phyloP scores from a whole-genome alignment of 1,284 basidiomycete species.

The Sporisorium exsertum region DNA sequence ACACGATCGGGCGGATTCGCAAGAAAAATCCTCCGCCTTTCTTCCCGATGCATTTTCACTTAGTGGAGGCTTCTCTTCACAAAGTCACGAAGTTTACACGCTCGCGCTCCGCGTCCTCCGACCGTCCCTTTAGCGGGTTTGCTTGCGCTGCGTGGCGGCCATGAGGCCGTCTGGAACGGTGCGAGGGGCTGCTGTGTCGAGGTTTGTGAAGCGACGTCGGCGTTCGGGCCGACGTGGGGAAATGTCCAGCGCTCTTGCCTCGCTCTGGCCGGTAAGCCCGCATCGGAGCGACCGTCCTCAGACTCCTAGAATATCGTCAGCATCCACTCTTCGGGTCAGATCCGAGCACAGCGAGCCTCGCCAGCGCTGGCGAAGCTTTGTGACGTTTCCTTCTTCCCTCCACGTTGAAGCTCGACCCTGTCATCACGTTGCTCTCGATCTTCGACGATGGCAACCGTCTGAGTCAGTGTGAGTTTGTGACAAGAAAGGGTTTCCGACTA shows the following conservation, averaged over 20 bases:
- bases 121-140: not conserved
- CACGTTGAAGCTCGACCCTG: not conserved
- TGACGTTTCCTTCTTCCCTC: not conserved
- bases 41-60: not conserved
- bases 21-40: not conserved
- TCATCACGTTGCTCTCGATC: conserved; percentile 1
- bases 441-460: not conserved
- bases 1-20: conserved; percentile 19
- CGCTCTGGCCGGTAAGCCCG: not conserved
- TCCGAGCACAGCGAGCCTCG: not conserved
- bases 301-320: not conserved
- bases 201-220: not conserved
- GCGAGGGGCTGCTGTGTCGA: too few species aligned
- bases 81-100: not conserved
- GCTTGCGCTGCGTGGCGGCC: too few species aligned
- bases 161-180: too few species aligned
- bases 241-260: not conserved
- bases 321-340: not conserved
- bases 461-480: too few species aligned
- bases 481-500: too few species aligned
- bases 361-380: not conserved
- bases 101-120: not conserved
- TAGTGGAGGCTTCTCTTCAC: not conserved
- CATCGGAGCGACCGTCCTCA: not conserved
- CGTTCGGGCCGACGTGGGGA: not conserved